phyloP scores from a whole-genome alignment of 306 rosid species.

The Cercis canadensis region DNA sequence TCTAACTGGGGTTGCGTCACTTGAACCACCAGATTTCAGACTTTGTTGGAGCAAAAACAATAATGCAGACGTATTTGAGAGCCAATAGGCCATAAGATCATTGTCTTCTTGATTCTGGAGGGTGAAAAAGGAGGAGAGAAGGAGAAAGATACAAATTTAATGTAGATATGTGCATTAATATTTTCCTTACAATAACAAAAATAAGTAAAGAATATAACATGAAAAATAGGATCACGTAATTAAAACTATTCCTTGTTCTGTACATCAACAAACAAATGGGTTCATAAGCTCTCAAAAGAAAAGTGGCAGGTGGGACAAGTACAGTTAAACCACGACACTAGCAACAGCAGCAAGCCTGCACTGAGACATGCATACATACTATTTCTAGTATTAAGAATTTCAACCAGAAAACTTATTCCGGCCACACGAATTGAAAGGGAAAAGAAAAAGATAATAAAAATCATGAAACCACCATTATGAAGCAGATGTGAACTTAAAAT shows the following conservation, averaged over 20 bases:
- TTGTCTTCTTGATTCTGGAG: slow-evolving; percentile 92
- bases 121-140: slow-evolving; percentile 33
- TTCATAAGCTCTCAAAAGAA: not conserved
- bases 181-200: slow-evolving; percentile 9
- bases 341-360: too few relatives aligned
- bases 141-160: slow-evolving; percentile 30
- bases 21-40: slow-evolving; percentile 70
- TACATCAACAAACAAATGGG: slow-evolving; percentile 11
- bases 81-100: slow-evolving; percentile 96
- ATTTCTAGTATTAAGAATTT: too few relatives aligned
- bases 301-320: too few relatives aligned
- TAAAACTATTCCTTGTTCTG: not conserved
- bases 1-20: slow-evolving; percentile 64
- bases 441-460: too few relatives aligned
- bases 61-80: slow-evolving; percentile 89
- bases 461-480: too few relatives aligned
- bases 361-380: too few relatives aligned
- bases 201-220: slow-evolving; percentile 1
- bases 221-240: slow-evolving; percentile 13
- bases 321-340: too few relatives aligned
- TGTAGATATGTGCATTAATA: slow-evolving; percentile 9
- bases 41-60: slow-evolving; percentile 91
- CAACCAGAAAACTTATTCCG: too few relatives aligned
- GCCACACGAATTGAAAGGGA: too few relatives aligned
- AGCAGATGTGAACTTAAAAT: too few relatives aligned